These are phyloP conservation scores for Vinca minor DNA, from an alignment of 257 asterid genomes.

Conservation along the genomic window DNA sequence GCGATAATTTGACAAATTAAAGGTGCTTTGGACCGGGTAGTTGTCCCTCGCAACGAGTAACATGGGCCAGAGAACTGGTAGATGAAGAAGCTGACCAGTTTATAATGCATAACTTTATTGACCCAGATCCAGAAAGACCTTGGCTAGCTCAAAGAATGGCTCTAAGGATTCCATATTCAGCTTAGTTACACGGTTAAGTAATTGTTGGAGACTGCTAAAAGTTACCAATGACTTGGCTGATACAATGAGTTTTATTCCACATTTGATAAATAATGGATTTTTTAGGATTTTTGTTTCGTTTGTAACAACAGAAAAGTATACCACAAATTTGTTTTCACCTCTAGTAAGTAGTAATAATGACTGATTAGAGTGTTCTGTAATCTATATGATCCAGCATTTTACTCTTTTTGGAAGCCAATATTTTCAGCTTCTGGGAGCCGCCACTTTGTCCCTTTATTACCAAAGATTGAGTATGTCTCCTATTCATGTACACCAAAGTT, in stretches of 20 bases:
- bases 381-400: not conserved
- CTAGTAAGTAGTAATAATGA: not conserved
- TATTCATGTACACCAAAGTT: no score
- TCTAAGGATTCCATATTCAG: conserved; percentile 60
- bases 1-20: no score
- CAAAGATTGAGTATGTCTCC: no score
- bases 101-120: conserved; percentile 57
- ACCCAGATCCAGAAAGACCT: conserved; percentile 62
- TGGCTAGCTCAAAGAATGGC: conserved; percentile 80
- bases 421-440: no score
- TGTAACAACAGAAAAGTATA: no score
- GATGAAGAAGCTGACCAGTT: conserved; percentile 84
- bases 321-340: no score
- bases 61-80: conserved; percentile 78
- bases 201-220: not conserved
- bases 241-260: no score
- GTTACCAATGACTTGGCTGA: not conserved
- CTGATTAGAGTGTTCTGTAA: not conserved
- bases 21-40: conserved; percentile 93
- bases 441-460: no score
- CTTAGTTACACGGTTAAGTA: conserved; percentile 31
- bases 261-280: no score
- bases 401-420: no score
- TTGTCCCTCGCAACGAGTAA: conserved; percentile 61
- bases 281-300: no score